These are phyloP conservation scores for Parathielavia appendiculata DNA, from an alignment of 495 filamentous ascomycete genomes.

Conservation along the genomic window DNA sequence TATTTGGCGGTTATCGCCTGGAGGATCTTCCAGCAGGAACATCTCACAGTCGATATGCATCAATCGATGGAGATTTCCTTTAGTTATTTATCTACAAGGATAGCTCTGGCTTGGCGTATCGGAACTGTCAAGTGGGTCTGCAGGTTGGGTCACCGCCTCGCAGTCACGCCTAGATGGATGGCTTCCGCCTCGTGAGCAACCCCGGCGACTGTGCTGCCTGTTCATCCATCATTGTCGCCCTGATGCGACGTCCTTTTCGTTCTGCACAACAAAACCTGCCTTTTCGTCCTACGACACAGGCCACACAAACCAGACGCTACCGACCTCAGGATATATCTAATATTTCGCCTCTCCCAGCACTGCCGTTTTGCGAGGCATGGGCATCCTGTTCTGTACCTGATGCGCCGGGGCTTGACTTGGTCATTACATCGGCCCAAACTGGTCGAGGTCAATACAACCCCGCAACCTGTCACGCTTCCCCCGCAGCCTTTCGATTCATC, in stretches of 20 bases:
- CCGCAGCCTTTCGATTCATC: not conserved
- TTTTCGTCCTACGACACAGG: not conserved
- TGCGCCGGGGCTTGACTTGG: not conserved
- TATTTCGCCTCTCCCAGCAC: not conserved
- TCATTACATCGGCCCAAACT: slow-evolving; percentile 19
- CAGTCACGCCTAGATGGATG: slow-evolving; percentile 16
- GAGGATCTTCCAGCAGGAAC: not conserved
- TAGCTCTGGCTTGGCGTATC: slow-evolving; percentile 4
- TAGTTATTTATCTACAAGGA: slow-evolving; percentile 10
- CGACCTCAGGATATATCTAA: not conserved
- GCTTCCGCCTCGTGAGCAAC: slow-evolving; percentile 17
- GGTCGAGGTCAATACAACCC: not conserved
- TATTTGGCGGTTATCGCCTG: not conserved
- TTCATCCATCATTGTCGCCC: not conserved
- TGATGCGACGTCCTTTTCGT: slow-evolving; percentile 1
- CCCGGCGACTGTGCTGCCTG: slow-evolving; percentile 16
- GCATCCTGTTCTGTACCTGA: not conserved
- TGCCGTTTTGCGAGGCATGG: not conserved
- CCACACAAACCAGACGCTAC: not conserved
- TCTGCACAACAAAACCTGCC: slow-evolving; percentile 9
- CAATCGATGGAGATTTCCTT: not conserved
- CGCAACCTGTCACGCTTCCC: not conserved
- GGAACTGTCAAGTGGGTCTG: slow-evolving; percentile 13
- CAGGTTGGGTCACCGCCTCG: slow-evolving; percentile 17
- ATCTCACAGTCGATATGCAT: not conserved